Conservation (phyloP, 495 filamentous ascomycete genomes). For the Aspergillus egyptiacus region DNA sequence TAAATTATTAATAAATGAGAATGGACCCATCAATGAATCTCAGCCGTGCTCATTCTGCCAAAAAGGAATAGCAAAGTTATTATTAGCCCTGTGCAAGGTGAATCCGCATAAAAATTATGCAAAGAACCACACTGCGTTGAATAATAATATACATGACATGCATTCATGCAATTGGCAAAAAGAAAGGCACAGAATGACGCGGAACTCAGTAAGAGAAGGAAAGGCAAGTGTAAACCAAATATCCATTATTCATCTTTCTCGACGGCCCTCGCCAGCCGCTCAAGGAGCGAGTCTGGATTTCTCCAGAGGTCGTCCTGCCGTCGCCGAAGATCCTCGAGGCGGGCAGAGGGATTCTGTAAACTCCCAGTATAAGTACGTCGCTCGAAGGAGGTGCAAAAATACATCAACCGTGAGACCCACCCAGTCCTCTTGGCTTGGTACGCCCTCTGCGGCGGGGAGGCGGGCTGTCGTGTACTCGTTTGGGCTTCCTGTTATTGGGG, state of each 20-base stretch:
- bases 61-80: not conserved
- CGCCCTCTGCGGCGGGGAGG: conserved; percentile 69
- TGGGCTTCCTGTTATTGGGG: conserved; percentile 48
- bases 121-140: not conserved
- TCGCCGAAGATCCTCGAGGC: conserved; percentile 62
- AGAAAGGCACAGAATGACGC: too few species aligned
- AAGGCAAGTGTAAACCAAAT: not conserved
- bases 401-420: conserved; percentile 64
- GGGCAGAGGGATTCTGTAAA: conserved; percentile 62
- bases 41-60: not conserved
- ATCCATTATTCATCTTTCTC: not conserved
- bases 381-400: conserved; percentile 44
- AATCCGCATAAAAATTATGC: not conserved
- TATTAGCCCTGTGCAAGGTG: not conserved
- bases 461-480: conserved; percentile 33
- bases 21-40: not conserved
- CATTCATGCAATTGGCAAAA: not conserved
- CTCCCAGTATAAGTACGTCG: conserved; percentile 56
- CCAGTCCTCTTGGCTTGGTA: conserved; percentile 82
- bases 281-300: conserved; percentile 22
- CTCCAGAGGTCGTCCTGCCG: conserved; percentile 56
- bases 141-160: conserved; percentile 3
- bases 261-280: conserved; percentile 7
- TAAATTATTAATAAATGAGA: conserved; percentile 1
- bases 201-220: not conserved